Percentiles rank a stretch among this genome's conserved stretches.
Conservation (phyloP, 192 early-diverging fungal genomes). For the Obelidium mucronatum region DNA sequence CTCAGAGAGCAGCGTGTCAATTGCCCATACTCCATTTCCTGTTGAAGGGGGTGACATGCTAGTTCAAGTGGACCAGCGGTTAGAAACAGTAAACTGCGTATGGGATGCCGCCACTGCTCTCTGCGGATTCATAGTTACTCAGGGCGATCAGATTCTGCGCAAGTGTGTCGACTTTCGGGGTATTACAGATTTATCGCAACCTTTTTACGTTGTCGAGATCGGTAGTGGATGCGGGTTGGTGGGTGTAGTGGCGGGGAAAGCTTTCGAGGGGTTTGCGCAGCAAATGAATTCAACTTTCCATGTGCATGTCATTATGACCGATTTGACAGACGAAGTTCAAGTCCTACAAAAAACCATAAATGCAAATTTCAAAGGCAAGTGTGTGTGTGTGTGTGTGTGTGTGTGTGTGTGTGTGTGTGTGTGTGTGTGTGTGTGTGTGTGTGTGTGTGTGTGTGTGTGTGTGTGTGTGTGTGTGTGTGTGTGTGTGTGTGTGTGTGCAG, state of each 20-base stretch:
- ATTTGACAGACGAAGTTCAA: constrained; percentile 1
- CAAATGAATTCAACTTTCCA: background rate
- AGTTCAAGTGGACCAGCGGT: too few relatives aligned
- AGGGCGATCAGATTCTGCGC: background rate
- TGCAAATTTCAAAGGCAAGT: background rate
- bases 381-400: too few relatives aligned
- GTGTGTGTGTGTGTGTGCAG: too few relatives aligned
- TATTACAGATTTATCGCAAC: background rate
- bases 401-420: too few relatives aligned
- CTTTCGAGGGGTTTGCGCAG: background rate
- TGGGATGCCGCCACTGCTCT: constrained; percentile 11
- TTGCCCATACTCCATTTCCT: too few relatives aligned
- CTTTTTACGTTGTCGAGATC: constrained; percentile 19
- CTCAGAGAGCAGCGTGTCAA: too few relatives aligned
- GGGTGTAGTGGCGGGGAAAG: constrained; percentile 13
- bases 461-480: too few relatives aligned
- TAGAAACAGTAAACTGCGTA: constrained; percentile 13
- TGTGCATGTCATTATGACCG: constrained; percentile 17
- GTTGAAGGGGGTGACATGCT: too few relatives aligned
- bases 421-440: too few relatives aligned
- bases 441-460: too few relatives aligned
- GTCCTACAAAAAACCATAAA: background rate
- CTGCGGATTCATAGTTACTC: background rate
- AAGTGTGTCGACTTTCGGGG: background rate
- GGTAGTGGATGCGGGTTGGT: constrained; percentile 13